These are phyloP conservation scores for Ophiostoma tasmaniense DNA, from an alignment of 2,329 filamentous ascomycete species.

Conservation along the genomic window DNA sequence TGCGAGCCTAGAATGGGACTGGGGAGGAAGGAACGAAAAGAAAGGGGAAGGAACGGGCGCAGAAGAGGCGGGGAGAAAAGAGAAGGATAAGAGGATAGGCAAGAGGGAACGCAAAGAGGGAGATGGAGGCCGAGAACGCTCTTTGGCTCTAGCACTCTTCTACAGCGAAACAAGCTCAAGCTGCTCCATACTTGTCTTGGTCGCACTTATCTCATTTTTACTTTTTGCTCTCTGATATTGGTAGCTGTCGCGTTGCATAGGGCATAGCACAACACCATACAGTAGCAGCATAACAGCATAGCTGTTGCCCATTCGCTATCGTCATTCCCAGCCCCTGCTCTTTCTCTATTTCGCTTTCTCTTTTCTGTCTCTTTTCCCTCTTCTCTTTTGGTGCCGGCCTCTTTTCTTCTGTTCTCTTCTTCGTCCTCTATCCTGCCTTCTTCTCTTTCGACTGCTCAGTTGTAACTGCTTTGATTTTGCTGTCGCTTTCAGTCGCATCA, in stretches of 20 bases:
- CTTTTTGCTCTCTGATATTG: not conserved
- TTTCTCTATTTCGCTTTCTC: constrained; percentile 7
- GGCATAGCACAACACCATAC: no score
- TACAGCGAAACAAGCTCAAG: not conserved
- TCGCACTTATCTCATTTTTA: not conserved
- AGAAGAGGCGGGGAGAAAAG: not conserved
- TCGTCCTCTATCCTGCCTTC: not conserved
- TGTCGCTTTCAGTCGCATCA: not conserved
- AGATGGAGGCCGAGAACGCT: not conserved
- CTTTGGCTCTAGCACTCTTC: not conserved
- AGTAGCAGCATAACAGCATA: not conserved
- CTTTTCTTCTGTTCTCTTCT: not conserved
- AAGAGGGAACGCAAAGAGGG: not conserved
- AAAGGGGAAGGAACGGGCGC: not conserved
- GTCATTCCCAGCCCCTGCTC: constrained; percentile 3
- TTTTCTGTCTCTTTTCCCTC: constrained; percentile 1
- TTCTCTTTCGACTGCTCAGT: not conserved
- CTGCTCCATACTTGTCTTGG: constrained; percentile 5
- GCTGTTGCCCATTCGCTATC: not conserved
- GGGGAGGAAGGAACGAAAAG: no score
- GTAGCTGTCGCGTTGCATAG: not conserved
- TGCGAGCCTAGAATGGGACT: not conserved
- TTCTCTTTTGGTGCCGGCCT: not conserved
- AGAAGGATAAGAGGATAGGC: not conserved
- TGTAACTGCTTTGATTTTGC: not conserved